Evolutionary conservation across 805 yeast genomes (phyloP).

Genomic region (Lipomyces lipofer): DNA sequence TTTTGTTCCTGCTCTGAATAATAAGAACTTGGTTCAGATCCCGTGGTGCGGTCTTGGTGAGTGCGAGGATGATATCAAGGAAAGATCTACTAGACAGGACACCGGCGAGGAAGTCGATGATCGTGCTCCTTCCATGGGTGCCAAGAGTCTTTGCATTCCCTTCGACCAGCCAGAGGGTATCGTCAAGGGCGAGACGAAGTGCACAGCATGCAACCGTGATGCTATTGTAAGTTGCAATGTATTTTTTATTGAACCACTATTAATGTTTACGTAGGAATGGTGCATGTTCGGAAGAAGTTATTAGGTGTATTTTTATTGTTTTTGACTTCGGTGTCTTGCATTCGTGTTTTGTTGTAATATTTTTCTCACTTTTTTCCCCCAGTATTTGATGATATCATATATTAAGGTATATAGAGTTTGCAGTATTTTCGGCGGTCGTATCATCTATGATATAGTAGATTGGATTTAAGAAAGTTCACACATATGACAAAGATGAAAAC

Average conservation of each 20-base stretch:
- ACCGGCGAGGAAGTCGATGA: conserved; percentile 84
- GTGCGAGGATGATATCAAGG: conserved; percentile 97
- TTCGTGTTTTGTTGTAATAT: neutral
- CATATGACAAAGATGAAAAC: too few relatives aligned
- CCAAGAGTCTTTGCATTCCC: conserved; percentile 96
- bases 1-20: conserved; percentile 88
- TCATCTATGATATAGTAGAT: too few relatives aligned
- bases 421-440: too few relatives aligned
- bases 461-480: too few relatives aligned
- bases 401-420: too few relatives aligned
- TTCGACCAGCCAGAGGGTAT: conserved; percentile 68
- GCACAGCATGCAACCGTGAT: conserved; percentile 75
- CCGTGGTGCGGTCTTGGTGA: conserved; percentile 97
- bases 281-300: conserved; percentile 98
- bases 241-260: neutral
- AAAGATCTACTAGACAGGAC: conserved; percentile 71
- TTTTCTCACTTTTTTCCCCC: neutral
- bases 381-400: too few relatives aligned
- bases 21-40: conserved; percentile 83
- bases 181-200: conserved; percentile 67
- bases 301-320: conserved; percentile 40
- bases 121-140: conserved; percentile 99
- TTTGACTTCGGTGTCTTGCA: too few relatives aligned
- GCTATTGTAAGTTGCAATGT: conserved; percentile 47
- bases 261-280: conserved; percentile 49